These are phyloP conservation scores for Tirmania nivea DNA, from an alignment of 495 filamentous ascomycete genomes.

Conservation along the genomic window DNA sequence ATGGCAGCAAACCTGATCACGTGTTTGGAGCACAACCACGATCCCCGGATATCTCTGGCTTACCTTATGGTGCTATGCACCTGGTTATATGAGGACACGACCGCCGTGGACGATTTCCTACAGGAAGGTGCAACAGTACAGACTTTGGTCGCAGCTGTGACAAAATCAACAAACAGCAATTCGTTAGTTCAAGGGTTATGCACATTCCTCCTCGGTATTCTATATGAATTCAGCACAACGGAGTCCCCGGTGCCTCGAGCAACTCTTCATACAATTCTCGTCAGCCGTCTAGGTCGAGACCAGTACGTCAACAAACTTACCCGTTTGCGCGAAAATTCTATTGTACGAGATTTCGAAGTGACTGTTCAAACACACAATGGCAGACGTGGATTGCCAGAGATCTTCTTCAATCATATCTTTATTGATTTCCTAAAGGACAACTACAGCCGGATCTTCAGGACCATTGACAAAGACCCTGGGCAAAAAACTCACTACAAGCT, in stretches of 20 bases:
- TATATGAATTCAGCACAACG: slow-evolving; percentile 95
- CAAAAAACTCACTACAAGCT: slow-evolving; percentile 32
- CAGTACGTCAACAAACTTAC: slow-evolving; percentile 72
- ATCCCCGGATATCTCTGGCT: slow-evolving; percentile 61
- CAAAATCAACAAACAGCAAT: slow-evolving; percentile 34
- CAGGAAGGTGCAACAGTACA: slow-evolving; percentile 87
- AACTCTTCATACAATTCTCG: slow-evolving; percentile 61
- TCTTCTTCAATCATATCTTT: slow-evolving; percentile 69
- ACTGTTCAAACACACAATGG: slow-evolving; percentile 22
- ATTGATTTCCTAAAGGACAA: slow-evolving; percentile 92
- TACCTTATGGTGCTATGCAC: slow-evolving; percentile 84
- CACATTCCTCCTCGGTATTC: slow-evolving; percentile 60
- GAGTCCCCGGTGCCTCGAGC: slow-evolving; percentile 76
- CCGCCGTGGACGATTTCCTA: slow-evolving; percentile 82
- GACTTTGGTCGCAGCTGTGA: slow-evolving; percentile 46
- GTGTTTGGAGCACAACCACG: slow-evolving; percentile 48
- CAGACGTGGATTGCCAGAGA: slow-evolving; percentile 43
- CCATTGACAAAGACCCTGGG: slow-evolving; percentile 79
- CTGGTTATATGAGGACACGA: slow-evolving; percentile 82
- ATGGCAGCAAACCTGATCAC: slow-evolving; percentile 63
- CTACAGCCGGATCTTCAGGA: slow-evolving; percentile 62
- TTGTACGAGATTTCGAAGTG: slow-evolving; percentile 81
- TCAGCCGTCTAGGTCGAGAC: slow-evolving; percentile 60
- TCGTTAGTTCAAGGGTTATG: slow-evolving; percentile 62
- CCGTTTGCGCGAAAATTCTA: slow-evolving; percentile 53